These are phyloP conservation scores for Penicillium brasilianum DNA, from an alignment of 2,329 filamentous ascomycete genomes.

Conservation along the genomic window DNA sequence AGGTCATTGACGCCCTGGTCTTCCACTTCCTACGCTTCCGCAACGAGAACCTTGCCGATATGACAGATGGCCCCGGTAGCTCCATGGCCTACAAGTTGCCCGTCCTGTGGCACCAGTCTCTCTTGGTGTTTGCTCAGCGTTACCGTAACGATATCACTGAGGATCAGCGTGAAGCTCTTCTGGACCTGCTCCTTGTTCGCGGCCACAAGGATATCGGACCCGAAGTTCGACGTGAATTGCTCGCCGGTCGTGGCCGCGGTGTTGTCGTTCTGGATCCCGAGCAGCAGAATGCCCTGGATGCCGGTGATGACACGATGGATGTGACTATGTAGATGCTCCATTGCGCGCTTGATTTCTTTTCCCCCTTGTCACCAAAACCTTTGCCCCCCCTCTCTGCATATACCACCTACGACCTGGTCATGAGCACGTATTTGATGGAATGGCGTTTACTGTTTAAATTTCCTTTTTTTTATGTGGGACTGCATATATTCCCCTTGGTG, in stretches of 20 bases:
- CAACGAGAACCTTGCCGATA: conserved; percentile 65
- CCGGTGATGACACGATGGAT: conserved; percentile 89
- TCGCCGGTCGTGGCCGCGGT: conserved; percentile 86
- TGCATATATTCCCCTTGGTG: conserved; percentile 34
- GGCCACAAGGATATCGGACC: conserved; percentile 89
- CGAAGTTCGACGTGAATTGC: conserved; percentile 84
- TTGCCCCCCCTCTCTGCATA: conserved; percentile 23
- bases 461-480: conserved; percentile 15
- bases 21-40: conserved; percentile 96
- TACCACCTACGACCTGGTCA: conserved; percentile 33
- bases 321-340: conserved; percentile 54
- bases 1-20: conserved; percentile 90
- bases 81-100: conserved; percentile 71
- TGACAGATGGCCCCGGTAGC: conserved; percentile 52
- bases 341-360: conserved; percentile 12
- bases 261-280: conserved; percentile 57
- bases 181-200: conserved; percentile 83
- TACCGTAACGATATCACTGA: conserved; percentile 97
- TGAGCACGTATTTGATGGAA: conserved; percentile 33
- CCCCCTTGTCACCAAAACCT: conserved; percentile 14
- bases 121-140: conserved; percentile 88
- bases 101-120: conserved; percentile 94
- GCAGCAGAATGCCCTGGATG: conserved; percentile 66
- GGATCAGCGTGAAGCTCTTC: conserved; percentile 86
- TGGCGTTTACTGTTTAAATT: conserved; percentile 31